Percentiles rank a stretch among this genome's conserved stretches.
These are phyloP conservation scores for Phytophthora vignae DNA, from an alignment of 352 stramenopile genomes.

Conservation along the genomic window DNA sequence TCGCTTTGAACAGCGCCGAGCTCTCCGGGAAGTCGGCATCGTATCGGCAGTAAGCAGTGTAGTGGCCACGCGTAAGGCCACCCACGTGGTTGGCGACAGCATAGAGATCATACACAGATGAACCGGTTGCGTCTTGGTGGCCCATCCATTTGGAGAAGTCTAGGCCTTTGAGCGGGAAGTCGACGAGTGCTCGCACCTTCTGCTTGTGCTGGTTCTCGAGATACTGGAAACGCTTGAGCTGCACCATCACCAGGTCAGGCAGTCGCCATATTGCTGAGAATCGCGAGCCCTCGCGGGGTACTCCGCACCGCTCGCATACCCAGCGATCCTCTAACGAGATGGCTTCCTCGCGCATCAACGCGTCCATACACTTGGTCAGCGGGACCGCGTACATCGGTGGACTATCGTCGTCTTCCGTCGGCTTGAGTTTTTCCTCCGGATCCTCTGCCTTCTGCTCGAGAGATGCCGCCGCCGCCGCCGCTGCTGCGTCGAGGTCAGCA, in stretches of 20 bases:
- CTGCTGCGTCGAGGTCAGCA: conserved; percentile 25
- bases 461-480: background rate
- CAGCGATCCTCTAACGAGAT: conserved; percentile 81
- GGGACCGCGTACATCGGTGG: conserved; percentile 49
- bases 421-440: background rate
- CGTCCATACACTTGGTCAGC: conserved; percentile 74
- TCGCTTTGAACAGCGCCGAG: conserved; percentile 52
- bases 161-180: conserved; percentile 82
- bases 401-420: conserved; percentile 30
- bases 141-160: conserved; percentile 85
- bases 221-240: conserved; percentile 92
- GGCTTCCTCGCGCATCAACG: conserved; percentile 69
- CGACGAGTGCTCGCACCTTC: conserved; percentile 82
- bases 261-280: conserved; percentile 75
- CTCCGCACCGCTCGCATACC: conserved; percentile 76
- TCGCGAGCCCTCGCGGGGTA: conserved; percentile 63
- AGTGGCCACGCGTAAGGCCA: conserved; percentile 95
- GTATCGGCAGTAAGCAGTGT: conserved; percentile 89
- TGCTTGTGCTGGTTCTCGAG: conserved; percentile 86
- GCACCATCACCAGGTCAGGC: conserved; percentile 88
- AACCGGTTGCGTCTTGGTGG: conserved; percentile 27
- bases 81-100: conserved; percentile 98
- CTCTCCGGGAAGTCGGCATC: conserved; percentile 74
- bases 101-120: conserved; percentile 95
- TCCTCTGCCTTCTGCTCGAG: conserved; percentile 10